These are phyloP conservation scores for Pestalotiopsis sp. DNA, from an alignment of 2,329 filamentous ascomycete species.

Conservation along the genomic window DNA sequence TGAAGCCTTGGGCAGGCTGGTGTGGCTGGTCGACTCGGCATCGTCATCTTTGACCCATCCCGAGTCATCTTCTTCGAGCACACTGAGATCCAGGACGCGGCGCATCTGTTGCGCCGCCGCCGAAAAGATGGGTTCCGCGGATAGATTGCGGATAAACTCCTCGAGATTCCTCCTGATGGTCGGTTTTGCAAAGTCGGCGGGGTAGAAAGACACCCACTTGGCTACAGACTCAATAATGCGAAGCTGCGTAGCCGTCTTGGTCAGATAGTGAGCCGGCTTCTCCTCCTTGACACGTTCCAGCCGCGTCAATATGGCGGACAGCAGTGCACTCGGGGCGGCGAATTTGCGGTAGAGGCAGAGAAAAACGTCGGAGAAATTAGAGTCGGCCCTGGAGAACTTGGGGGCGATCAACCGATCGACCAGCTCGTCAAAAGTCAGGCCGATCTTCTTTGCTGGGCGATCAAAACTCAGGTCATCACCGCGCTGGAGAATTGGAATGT, in stretches of 20 bases:
- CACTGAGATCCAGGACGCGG: slow-evolving; percentile 70
- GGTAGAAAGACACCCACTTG: slow-evolving; percentile 87
- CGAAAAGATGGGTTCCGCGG: slow-evolving; percentile 78
- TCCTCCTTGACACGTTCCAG: slow-evolving; percentile 72
- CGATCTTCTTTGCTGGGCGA: slow-evolving; percentile 50
- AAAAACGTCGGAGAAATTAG: slow-evolving; percentile 86
- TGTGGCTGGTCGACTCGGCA: slow-evolving; percentile 25
- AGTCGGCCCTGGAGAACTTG: slow-evolving; percentile 83
- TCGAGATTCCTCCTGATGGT: slow-evolving; percentile 72
- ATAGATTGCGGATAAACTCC: slow-evolving; percentile 75
- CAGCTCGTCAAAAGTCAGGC: slow-evolving; percentile 67
- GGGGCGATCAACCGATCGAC: slow-evolving; percentile 85
- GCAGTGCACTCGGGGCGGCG: slow-evolving; percentile 75
- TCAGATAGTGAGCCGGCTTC: slow-evolving; percentile 68
- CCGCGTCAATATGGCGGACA: slow-evolving; percentile 75
- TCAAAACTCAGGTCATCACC: slow-evolving; percentile 64
- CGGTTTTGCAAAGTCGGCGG: slow-evolving; percentile 86
- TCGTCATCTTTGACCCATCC: slow-evolving; percentile 88
- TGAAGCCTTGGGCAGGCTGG: slow-evolving; percentile 19
- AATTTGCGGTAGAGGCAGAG: slow-evolving; percentile 94
- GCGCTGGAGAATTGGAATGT: slow-evolving; percentile 67
- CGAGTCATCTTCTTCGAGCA: slow-evolving; percentile 86
- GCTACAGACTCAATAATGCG: slow-evolving; percentile 82
- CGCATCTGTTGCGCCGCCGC: slow-evolving; percentile 85
- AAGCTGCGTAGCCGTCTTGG: slow-evolving; percentile 78